Conservation (phyloP, 768 basidiomycete species). For the Leucosporidium creatinivorum region DNA sequence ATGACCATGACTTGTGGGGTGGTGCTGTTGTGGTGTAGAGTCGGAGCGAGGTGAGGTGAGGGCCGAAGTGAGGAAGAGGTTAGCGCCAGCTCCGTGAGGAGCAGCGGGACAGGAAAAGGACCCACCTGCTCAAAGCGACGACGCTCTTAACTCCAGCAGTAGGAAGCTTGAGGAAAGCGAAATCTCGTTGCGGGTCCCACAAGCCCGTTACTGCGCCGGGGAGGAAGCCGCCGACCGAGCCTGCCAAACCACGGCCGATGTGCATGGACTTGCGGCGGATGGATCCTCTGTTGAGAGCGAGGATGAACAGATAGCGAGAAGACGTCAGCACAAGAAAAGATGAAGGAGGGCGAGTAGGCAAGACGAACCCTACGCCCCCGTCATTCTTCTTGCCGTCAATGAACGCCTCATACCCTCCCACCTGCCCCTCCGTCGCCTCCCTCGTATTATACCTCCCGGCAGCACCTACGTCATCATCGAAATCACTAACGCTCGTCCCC, state of each 20-base stretch:
- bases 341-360: background rate
- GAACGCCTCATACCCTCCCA: constrained; percentile 69
- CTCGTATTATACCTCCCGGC: constrained; percentile 41
- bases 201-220: constrained; percentile 86
- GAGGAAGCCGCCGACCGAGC: constrained; percentile 74
- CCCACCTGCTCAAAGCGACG: constrained; percentile 81
- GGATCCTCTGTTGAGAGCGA: constrained; percentile 22
- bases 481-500: constrained; percentile 33
- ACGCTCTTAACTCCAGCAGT: constrained; percentile 70
- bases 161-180: constrained; percentile 81
- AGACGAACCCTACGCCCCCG: constrained; percentile 35
- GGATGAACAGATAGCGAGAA: background rate
- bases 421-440: constrained; percentile 39
- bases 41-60: background rate
- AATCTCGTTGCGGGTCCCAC: constrained; percentile 94
- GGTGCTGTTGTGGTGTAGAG: constrained; percentile 52
- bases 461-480: constrained; percentile 31
- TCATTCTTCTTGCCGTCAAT: constrained; percentile 65
- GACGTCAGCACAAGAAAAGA: background rate
- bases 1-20: constrained; percentile 97
- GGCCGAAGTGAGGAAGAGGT: background rate
- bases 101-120: constrained; percentile 26
- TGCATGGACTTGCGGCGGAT: constrained; percentile 65
- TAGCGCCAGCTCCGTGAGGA: background rate
- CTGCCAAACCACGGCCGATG: constrained; percentile 63